These are phyloP conservation scores for Athelia psychrophila DNA, from an alignment of 1,284 basidiomycete species.

Conservation along the genomic window DNA sequence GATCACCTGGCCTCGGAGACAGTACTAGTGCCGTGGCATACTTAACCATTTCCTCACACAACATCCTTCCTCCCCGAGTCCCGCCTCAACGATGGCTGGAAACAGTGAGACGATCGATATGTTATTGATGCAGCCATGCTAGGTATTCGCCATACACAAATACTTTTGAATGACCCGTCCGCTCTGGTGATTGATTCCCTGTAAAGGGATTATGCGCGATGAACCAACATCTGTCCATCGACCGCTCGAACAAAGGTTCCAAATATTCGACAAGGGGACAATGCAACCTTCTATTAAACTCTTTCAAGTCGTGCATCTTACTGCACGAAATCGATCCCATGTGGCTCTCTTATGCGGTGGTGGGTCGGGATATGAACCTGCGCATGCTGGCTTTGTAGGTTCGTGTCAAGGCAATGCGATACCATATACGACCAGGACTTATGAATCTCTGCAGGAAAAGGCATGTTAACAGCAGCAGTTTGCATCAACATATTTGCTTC, in stretches of 20 bases:
- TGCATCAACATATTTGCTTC: constrained; percentile 88
- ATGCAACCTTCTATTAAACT: constrained; percentile 4
- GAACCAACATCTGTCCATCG: constrained; percentile 71
- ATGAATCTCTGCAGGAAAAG: too few relatives aligned
- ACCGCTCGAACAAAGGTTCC: constrained; percentile 62
- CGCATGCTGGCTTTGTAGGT: constrained; percentile 84
- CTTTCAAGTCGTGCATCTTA: constrained; percentile 61
- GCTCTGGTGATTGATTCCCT: constrained; percentile 78
- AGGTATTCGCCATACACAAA: constrained; percentile 40
- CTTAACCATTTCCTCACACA: too few relatives aligned
- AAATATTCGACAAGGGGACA: background rate
- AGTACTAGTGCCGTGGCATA: too few relatives aligned
- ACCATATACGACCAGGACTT: too few relatives aligned
- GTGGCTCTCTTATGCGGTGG: constrained; percentile 89
- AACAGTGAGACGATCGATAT: too few relatives aligned
- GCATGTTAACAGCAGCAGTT: constrained; percentile 60
- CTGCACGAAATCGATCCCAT: constrained; percentile 54
- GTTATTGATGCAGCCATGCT: too few relatives aligned
- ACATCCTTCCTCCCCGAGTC: too few relatives aligned
- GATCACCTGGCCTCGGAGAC: too few relatives aligned
- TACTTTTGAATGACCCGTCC: constrained; percentile 74
- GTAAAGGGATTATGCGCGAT: constrained; percentile 64
- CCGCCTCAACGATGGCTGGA: too few relatives aligned
- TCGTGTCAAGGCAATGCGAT: background rate
- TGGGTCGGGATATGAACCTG: constrained; percentile 89